Evolutionary conservation across 495 filamentous ascomycete genomes (phyloP).

Genomic region (Hyaloscypha hepaticicola): DNA sequence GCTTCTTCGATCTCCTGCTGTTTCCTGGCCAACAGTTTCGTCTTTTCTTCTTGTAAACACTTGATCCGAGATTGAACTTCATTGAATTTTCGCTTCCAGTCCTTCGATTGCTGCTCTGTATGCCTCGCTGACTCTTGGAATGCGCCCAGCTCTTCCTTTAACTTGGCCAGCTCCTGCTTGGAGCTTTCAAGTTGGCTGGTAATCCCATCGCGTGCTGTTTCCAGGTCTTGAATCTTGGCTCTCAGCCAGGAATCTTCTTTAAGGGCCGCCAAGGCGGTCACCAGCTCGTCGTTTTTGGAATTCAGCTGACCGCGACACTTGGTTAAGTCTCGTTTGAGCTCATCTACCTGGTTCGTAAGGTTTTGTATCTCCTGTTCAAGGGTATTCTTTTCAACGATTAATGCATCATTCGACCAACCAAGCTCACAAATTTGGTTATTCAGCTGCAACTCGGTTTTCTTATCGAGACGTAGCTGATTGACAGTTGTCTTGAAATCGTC

Average conservation of each 20-base stretch:
- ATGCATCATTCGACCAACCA: slow-evolving; percentile 12
- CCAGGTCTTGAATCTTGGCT: slow-evolving; percentile 21
- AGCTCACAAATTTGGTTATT: slow-evolving; percentile 24
- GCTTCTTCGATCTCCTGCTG: slow-evolving; percentile 14
- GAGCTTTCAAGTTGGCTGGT: slow-evolving; percentile 23
- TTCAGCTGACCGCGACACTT: slow-evolving; percentile 21
- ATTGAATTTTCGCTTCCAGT: slow-evolving; percentile 29
- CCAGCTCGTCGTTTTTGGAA: slow-evolving; percentile 23
- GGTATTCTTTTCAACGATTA: slow-evolving; percentile 7
- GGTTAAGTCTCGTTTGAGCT: slow-evolving; percentile 30
- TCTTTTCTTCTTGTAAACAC: slow-evolving; percentile 27
- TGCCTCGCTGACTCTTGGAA: slow-evolving; percentile 26
- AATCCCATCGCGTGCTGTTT: slow-evolving; percentile 14
- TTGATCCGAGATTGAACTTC: slow-evolving; percentile 21
- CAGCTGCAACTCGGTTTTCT: slow-evolving; percentile 17
- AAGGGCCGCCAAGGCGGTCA: slow-evolving; percentile 8
- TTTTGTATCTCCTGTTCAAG: slow-evolving; percentile 19
- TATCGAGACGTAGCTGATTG: slow-evolving; percentile 18
- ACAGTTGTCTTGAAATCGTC: slow-evolving; percentile 22
- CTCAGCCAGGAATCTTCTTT: slow-evolving; percentile 18
- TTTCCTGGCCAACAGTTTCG: slow-evolving; percentile 2
- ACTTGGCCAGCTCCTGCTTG: slow-evolving; percentile 23
- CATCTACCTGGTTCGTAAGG: slow-evolving; percentile 24
- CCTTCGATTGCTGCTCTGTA: slow-evolving; percentile 24
- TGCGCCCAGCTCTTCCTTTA: slow-evolving; percentile 26